Base-by-base conservation (phyloP, 2,329 filamentous ascomycete species). In the Bipolaris victoriae region DNA sequence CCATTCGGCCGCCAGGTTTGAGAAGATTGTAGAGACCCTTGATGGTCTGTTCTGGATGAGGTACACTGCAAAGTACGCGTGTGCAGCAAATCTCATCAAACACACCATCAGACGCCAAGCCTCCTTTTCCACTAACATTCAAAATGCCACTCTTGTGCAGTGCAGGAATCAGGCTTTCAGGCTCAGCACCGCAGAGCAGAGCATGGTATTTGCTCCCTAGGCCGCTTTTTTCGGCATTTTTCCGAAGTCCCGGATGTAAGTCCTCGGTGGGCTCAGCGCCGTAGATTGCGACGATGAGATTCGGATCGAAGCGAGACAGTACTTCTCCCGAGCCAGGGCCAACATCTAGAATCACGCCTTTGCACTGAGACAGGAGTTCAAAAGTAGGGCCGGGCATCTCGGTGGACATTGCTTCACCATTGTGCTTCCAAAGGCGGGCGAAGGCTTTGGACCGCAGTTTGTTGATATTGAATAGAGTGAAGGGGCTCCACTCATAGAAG, bases 21-120 rank as follows among this genome's bases (percentile, higher is more conserved):
- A 86, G 67, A 57, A 86, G 65, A 0, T 64, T 64, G 65, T 85
- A 85, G 36, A 86, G 61, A 1, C 79, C 78, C 1, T 68, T 66
- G 15, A 80, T 74, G 2, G 82, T 82, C 48, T 77, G 71, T 46
- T 80, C 75, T 20, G 80, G 75, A 40, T 79, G 68, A 0, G 83
- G 81, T 7, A 86, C 81, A 3, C 82, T 82, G 60, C 84, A 87
- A 2, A 86, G 70, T 1, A 86, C 84, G 0, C 83, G 77, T 9
- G 84, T 72, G 56, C 81, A 83, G 47, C 84, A 72, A 45, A 86
- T 82, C 11, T 82, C 82, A 63, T 87, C 84, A 44, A 86, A 84
- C 0, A 84, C 62, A 0, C 79, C 79, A 2, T 68, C 69, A 6
- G 61, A 68, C 7, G 65, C 67, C 16, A 61, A 53, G 2, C 66